Evolutionary conservation across 2,329 filamentous ascomycete genomes (phyloP).

Genomic region (Emericellopsis atlantica): DNA sequence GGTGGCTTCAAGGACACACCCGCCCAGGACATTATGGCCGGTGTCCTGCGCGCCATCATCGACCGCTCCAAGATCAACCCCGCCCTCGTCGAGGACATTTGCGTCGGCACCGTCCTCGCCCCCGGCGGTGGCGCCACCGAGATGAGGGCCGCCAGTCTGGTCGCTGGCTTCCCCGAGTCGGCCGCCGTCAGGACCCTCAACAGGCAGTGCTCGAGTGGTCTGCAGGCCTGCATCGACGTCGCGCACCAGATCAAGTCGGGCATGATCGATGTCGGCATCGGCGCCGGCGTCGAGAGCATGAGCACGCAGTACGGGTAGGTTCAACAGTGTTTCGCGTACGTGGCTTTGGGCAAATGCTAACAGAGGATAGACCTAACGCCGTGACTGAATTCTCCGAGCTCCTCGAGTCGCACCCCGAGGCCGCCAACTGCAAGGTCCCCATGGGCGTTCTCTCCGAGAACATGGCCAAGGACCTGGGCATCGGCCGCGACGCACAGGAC

Average conservation of each 20-base stretch:
- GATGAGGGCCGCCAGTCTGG: slow-evolving; percentile 83
- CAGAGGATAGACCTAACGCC: slow-evolving; percentile 53
- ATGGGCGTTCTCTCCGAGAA: slow-evolving; percentile 91
- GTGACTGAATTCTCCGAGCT: slow-evolving; percentile 89
- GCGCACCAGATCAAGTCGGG: slow-evolving; percentile 83
- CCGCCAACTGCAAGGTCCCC: slow-evolving; percentile 92
- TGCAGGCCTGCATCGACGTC: slow-evolving; percentile 87
- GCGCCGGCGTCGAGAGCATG: slow-evolving; percentile 96
- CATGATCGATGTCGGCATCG: slow-evolving; percentile 92
- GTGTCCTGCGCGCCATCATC: slow-evolving; percentile 70
- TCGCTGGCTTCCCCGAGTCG: slow-evolving; percentile 78
- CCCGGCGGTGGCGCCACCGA: slow-evolving; percentile 93
- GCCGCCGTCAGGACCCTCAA: slow-evolving; percentile 83
- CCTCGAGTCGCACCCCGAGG: slow-evolving; percentile 67
- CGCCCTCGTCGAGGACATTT: slow-evolving; percentile 77
- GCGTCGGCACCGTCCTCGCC: slow-evolving; percentile 80
- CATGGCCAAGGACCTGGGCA: slow-evolving; percentile 78
- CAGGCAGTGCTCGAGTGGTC: slow-evolving; percentile 84
- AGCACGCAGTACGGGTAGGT: slow-evolving; percentile 74
- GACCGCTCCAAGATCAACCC: slow-evolving; percentile 84
- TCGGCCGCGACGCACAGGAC: slow-evolving; percentile 67
- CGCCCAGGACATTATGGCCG: slow-evolving; percentile 73
- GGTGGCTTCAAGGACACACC: slow-evolving; percentile 93
- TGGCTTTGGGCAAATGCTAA: background rate
- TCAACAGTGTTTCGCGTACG: background rate